These are phyloP conservation scores for Clavariopsis aquatica DNA, from an alignment of 495 filamentous ascomycete genomes.

Conservation along the genomic window DNA sequence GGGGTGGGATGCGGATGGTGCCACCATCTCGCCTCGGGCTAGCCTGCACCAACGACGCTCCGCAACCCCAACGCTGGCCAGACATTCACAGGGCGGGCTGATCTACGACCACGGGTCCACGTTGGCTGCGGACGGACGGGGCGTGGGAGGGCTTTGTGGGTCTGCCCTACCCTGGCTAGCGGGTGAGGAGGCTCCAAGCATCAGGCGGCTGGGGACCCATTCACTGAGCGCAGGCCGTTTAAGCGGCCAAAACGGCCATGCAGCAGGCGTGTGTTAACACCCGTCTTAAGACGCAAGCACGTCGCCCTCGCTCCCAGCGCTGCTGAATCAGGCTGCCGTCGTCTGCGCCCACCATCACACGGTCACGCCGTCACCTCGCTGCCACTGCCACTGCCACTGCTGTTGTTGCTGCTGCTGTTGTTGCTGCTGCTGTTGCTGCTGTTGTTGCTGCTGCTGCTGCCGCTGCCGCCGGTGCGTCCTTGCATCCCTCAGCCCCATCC, in stretches of 20 bases:
- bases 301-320: background rate
- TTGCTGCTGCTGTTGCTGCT: too few species aligned
- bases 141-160: constrained; percentile 21
- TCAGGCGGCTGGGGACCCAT: constrained; percentile 3
- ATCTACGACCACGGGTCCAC: constrained; percentile 37
- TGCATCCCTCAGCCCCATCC: background rate
- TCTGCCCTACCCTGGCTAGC: constrained; percentile 9
- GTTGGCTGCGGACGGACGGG: constrained; percentile 19
- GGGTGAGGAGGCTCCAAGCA: constrained; percentile 30
- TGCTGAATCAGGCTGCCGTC: constrained; percentile 10
- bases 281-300: background rate
- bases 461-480: background rate
- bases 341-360: background rate
- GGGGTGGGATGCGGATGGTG: constrained; percentile 16
- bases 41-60: background rate
- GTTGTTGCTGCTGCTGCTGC: too few species aligned
- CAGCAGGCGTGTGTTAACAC: constrained; percentile 4
- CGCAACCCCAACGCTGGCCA: background rate
- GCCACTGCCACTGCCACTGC: too few species aligned
- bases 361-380: background rate
- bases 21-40: constrained; percentile 26
- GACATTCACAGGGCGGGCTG: constrained; percentile 18
- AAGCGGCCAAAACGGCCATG: constrained; percentile 27
- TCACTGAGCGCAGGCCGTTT: constrained; percentile 2
- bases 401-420: too few species aligned